Base-by-base conservation (phyloP, 306 rosid species). In the Morella rubra region DNA sequence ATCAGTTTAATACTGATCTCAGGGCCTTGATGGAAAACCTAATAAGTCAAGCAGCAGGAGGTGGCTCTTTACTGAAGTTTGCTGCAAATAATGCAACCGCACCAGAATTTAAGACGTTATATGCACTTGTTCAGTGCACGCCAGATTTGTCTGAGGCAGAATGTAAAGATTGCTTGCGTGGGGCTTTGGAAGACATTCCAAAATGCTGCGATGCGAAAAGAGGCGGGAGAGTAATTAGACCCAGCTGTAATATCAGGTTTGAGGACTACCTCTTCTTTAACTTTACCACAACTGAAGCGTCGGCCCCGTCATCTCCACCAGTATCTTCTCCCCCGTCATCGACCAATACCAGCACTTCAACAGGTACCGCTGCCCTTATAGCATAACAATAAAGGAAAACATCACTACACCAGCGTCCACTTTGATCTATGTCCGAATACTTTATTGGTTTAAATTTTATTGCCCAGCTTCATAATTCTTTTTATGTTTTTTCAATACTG, bases 111-210 rank as follows among this genome's bases (percentile, higher is more conserved):
- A 72, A 79, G 47, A 74, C 77, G 9, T 15, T 83, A 42, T 88
- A 53, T 53, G 85, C 83, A 50, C 83, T 85, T 14, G 66, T 75
- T 15, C 91, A 88, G 78, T 85, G 91, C 79, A 79, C 87, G 7
- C 89, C 86, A 62, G 88, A 88, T 77, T 55, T 88, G 22, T 71
- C 86, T 1, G 14, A 55, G 15, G n/a, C 0, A 11, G 59, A 79
- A 1, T 88, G 91, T 73, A 27, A 12, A 32, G 16, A 5, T 24
- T 88, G 91, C 79, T 68, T 85, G 37, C 71, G 45, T 24, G 0
- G 0, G 0, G 69, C 77, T 8, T 18, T 71, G 11, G 0, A 5
- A 14, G 7, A 13, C 7, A 49, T 85, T 15, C 13, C 24, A 11
- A 1, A 0, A 0, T 81, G 83, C 75, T 83, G 86, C 52, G 14